Percentiles rank a stretch among this genome's conserved stretches.
phyloP scores from a whole-genome alignment of 495 filamentous ascomycete genomes.

The Aspergillus nidulans region DNA sequence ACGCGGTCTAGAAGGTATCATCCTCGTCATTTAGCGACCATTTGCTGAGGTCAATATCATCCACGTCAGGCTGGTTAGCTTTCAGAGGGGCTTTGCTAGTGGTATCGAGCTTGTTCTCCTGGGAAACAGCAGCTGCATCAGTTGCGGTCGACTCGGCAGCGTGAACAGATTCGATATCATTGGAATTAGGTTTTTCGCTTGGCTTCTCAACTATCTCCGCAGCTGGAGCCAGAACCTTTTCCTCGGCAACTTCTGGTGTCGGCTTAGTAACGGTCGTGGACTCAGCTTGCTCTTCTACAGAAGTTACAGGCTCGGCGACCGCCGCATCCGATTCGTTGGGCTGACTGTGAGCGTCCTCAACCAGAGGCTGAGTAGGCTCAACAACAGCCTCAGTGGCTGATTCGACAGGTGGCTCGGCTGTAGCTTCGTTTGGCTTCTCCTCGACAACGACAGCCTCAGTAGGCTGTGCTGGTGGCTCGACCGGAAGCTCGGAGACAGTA shows the following conservation, averaged over 20 bases:
- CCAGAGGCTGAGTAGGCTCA: background rate
- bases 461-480: background rate
- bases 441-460: background rate
- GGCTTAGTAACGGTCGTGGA: constrained; percentile 7
- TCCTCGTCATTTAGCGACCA: constrained; percentile 24
- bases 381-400: constrained; percentile 1
- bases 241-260: background rate
- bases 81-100: constrained; percentile 1
- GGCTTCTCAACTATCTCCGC: background rate
- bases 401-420: background rate
- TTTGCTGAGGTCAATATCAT: constrained; percentile 29
- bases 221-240: background rate
- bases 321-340: background rate
- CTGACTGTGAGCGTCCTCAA: background rate
- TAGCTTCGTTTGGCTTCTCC: constrained; percentile 1
- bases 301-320: background rate
- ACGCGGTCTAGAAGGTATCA: background rate
- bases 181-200: background rate
- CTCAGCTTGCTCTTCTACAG: background rate
- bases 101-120: background rate
- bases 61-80: constrained; percentile 17
- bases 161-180: background rate
- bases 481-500: background rate
- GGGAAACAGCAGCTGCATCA: background rate
- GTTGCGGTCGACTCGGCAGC: background rate